phyloP scores from a whole-genome alignment of 108 stramenopile genomes.

The Skeletonema marinoi region DNA sequence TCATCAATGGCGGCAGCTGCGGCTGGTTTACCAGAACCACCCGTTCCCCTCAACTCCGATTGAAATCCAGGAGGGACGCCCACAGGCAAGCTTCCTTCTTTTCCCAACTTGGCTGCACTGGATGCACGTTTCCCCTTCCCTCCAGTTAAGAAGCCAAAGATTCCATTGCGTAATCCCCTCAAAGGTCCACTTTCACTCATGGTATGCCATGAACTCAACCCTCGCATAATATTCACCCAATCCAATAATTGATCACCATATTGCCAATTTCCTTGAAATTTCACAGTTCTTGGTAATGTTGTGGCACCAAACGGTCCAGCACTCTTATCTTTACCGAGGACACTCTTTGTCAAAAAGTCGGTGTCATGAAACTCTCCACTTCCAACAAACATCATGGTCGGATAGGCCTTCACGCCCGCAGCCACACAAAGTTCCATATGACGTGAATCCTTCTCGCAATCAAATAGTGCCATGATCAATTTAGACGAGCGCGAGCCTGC shows the following conservation, averaged over 20 bases:
- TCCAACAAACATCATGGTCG: constrained; percentile 79
- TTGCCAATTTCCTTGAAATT: constrained; percentile 81
- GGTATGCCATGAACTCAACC: constrained; percentile 72
- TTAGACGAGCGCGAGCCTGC: constrained; percentile 60
- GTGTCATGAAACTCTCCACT: constrained; percentile 68
- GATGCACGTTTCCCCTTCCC: neutral
- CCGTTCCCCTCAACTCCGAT: constrained; percentile 26
- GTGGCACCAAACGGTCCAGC: constrained; percentile 54
- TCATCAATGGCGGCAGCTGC: neutral
- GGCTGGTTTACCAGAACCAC: neutral
- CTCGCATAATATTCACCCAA: constrained; percentile 80
- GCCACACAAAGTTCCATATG: constrained; percentile 60
- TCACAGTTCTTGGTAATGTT: constrained; percentile 55
- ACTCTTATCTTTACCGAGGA: constrained; percentile 52
- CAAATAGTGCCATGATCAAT: constrained; percentile 78
- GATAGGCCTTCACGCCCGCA: constrained; percentile 61
- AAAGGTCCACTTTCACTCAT: constrained; percentile 58
- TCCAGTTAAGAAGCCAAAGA: constrained; percentile 44
- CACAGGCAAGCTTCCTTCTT: constrained; percentile 42
- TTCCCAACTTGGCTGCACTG: neutral
- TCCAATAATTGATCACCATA: constrained; percentile 73
- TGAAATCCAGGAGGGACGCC: constrained; percentile 44
- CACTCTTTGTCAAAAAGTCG: constrained; percentile 39
- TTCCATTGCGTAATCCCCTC: constrained; percentile 49
- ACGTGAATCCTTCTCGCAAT: constrained; percentile 67